Percentiles rank a stretch among this genome's conserved stretches.
phyloP scores from a whole-genome alignment of 768 basidiomycete genomes.

The Artomyces pyxidatus region DNA sequence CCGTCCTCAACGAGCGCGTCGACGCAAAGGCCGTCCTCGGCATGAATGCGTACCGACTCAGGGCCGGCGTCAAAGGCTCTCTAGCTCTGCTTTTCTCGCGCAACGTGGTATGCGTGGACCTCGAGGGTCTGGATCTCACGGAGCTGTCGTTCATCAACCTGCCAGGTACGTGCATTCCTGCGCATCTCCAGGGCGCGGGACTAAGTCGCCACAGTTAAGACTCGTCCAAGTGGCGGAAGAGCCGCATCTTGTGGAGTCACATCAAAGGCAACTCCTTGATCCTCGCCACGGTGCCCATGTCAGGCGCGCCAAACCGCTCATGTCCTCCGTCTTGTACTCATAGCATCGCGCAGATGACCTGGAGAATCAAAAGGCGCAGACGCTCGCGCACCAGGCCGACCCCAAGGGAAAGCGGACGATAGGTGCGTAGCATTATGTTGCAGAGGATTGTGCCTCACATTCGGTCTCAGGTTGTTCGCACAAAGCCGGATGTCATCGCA shows the following conservation, averaged over 20 bases:
- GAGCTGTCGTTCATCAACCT: constrained; percentile 23
- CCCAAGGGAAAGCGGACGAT: constrained; percentile 43
- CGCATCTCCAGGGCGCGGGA: background rate
- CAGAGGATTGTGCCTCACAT: background rate
- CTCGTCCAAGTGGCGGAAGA: constrained; percentile 42
- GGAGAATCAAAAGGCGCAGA: constrained; percentile 47
- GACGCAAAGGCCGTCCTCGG: constrained; percentile 17
- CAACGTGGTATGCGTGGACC: constrained; percentile 22
- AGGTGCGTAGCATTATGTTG: constrained; percentile 22
- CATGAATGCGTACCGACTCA: constrained; percentile 1
- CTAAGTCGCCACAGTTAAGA: constrained; percentile 23
- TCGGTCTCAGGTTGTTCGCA: constrained; percentile 35
- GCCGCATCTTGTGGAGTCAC: constrained; percentile 39
- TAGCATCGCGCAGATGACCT: constrained; percentile 37
- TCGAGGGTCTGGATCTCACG: constrained; percentile 18
- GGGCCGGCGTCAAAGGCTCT: background rate
- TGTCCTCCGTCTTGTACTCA: background rate
- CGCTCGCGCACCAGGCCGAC: constrained; percentile 39
- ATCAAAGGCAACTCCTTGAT: constrained; percentile 41
- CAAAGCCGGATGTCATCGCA: constrained; percentile 39
- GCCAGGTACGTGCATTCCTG: constrained; percentile 13
- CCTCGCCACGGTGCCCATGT: constrained; percentile 45
- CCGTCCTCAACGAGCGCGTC: constrained; percentile 40
- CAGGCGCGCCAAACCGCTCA: constrained; percentile 26
- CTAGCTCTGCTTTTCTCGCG: constrained; percentile 16